Evolutionary conservation across 257 asterid species (phyloP).

Genomic region (Solanum dulcamara): DNA sequence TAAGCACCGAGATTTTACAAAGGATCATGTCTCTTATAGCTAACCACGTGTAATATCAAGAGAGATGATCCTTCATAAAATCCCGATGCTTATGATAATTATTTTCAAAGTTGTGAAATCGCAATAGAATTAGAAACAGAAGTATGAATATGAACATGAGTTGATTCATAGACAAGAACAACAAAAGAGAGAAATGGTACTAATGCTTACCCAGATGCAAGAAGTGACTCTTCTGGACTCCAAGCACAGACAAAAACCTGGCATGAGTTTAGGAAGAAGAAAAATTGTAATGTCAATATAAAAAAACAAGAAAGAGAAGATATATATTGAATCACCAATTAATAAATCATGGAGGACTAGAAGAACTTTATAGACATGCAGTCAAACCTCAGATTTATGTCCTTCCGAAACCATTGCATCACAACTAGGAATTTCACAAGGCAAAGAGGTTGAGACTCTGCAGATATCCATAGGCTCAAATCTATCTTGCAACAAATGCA

Average conservation of each 20-base stretch:
- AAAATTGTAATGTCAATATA: neutral
- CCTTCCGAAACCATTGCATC: slow-evolving; percentile 80
- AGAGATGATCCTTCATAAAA: no score
- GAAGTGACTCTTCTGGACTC: slow-evolving; percentile 81
- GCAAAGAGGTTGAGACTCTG: slow-evolving; percentile 33
- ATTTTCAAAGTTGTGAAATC: neutral
- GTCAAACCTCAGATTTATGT: slow-evolving; percentile 83
- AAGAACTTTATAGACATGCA: neutral
- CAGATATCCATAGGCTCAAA: slow-evolving; percentile 80
- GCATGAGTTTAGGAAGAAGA: slow-evolving; percentile 4
- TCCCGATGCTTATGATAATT: neutral
- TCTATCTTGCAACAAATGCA: slow-evolving; percentile 17
- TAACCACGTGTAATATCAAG: no score
- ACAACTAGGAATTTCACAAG: slow-evolving; percentile 57
- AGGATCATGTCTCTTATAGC: no score
- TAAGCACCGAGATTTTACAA: no score
- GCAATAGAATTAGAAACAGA: neutral
- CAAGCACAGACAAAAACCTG: slow-evolving; percentile 98
- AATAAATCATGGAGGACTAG: neutral
- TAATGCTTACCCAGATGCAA: slow-evolving; percentile 83
- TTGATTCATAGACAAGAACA: no score
- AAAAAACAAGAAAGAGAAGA: no score
- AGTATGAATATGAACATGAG: neutral
- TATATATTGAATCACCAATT: no score
- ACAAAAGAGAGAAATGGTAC: neutral